Evolutionary conservation across 768 basidiomycete genomes (phyloP).

Genomic region (Phanerochaete carnosa): DNA sequence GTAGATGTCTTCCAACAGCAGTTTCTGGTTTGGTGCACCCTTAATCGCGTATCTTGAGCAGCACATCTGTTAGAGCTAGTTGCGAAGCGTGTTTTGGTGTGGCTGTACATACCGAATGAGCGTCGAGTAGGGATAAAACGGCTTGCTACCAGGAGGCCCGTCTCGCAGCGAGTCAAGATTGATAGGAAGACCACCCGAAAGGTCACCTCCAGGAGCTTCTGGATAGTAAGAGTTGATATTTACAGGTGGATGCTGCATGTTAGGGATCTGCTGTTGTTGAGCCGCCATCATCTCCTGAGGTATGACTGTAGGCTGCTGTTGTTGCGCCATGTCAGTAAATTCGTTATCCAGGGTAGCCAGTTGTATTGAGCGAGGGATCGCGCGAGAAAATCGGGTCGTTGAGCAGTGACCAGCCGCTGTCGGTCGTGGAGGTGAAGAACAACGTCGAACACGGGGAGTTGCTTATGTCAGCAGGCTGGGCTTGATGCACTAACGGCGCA

Average conservation of each 20-base stretch:
- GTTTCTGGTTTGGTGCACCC: slow-evolving; percentile 83
- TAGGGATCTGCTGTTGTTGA: slow-evolving; percentile 19
- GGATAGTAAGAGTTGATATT: slow-evolving; percentile 61
- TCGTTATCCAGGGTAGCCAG: background rate
- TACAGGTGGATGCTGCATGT: slow-evolving; percentile 30
- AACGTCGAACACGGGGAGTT: slow-evolving; percentile 1
- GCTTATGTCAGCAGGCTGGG: slow-evolving; percentile 27
- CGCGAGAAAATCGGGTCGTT: slow-evolving; percentile 15
- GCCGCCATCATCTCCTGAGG: slow-evolving; percentile 62
- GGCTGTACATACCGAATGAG: slow-evolving; percentile 69
- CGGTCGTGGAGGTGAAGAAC: slow-evolving; percentile 11
- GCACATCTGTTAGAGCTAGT: slow-evolving; percentile 2
- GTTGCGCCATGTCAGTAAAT: slow-evolving; percentile 31
- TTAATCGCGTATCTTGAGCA: slow-evolving; percentile 78
- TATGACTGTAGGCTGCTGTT: slow-evolving; percentile 44
- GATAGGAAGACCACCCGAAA: slow-evolving; percentile 81
- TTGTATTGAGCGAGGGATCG: background rate
- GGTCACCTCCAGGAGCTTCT: slow-evolving; percentile 59
- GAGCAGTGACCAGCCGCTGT: slow-evolving; percentile 25
- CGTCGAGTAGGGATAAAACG: slow-evolving; percentile 89
- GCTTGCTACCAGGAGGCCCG: slow-evolving; percentile 85
- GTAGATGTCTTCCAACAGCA: slow-evolving; percentile 86
- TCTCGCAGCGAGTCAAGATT: slow-evolving; percentile 85
- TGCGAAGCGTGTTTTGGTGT: background rate
- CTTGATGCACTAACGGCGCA: slow-evolving; percentile 23